Percentiles rank a stretch among this genome's conserved stretches.
These are phyloP conservation scores for Cyberlindnera japonica DNA, from an alignment of 805 yeast genomes.

Conservation along the genomic window DNA sequence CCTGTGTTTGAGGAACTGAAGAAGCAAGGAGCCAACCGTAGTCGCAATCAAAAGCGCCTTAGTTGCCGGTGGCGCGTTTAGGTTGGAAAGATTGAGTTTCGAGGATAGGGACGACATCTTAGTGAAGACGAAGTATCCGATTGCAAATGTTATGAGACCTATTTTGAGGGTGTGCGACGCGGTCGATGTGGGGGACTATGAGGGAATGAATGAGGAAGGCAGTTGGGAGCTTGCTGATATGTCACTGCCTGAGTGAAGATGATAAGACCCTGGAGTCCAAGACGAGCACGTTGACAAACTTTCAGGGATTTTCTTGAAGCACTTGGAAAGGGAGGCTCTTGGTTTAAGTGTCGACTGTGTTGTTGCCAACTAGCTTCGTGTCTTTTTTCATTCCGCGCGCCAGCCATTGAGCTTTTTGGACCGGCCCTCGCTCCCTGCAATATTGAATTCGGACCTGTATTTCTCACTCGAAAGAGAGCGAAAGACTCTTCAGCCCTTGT, in stretches of 20 bases:
- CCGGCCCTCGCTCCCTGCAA: too few relatives aligned
- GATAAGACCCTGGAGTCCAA: too few relatives aligned
- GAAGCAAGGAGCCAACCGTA: constrained; percentile 35
- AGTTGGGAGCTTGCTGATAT: too few relatives aligned
- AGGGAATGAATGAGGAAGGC: too few relatives aligned
- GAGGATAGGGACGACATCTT: constrained; percentile 23
- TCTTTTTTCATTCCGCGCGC: constrained; percentile 1
- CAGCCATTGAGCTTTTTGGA: too few relatives aligned
- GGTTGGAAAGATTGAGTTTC: constrained; percentile 19
- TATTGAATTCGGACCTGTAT: too few relatives aligned
- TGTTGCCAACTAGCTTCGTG: not conserved
- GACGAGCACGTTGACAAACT: too few relatives aligned
- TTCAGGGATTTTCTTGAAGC: too few relatives aligned
- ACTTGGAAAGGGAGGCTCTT: too few relatives aligned
- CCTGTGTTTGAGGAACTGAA: constrained; percentile 40
- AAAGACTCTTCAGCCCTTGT: too few relatives aligned
- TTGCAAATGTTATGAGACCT: constrained; percentile 25
- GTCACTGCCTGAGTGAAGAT: too few relatives aligned
- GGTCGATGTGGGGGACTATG: not conserved
- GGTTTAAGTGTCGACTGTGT: not conserved
- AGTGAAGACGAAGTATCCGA: constrained; percentile 22
- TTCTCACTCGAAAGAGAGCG: too few relatives aligned
- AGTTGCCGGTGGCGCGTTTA: constrained; percentile 45
- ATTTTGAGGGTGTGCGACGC: constrained; percentile 11
- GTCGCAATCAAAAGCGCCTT: constrained; percentile 40